Base-by-base conservation (phyloP, 2,329 filamentous ascomycete species). In the Calonectria pseudoreteaudii region DNA sequence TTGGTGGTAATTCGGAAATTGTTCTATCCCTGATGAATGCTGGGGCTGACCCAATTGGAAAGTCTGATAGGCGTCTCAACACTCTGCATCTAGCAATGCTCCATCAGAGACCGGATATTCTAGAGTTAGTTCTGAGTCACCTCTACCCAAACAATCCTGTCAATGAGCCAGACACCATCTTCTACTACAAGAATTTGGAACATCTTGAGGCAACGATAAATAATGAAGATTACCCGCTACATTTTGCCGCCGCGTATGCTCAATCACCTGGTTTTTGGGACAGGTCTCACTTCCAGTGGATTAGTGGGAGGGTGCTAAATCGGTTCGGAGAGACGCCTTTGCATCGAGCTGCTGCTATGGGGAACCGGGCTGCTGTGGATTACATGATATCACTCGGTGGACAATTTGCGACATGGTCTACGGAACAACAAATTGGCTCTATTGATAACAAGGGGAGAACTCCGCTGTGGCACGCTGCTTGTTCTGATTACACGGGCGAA, bases 1-100 rank as follows among this genome's bases (percentile, higher is more conserved):
- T 74, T 52, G 36, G 66, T 26, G 68, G 71, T 28, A 44, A 72
- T 38, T 49, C 50, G n/a, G 56, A 68, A 34, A 34, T 74, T 52
- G 53, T 74, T 44, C 53, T 41, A 23, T 66, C 71, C n/a, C 20
- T 74, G n/a, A 30, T 74, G 31, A 52, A 60, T 23, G 36, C 65
- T 26, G 36, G 72, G 26, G 18, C 72, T 10, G 44, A 74, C 28
- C 69, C 52, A 18, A 34, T 60, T 28, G 52, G 66, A n/a, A 68
- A 60, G 38, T 58, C 66, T 7, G 52, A 68, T 9, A 49, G 36
- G 16, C 66, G 52, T 28, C 36, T 68, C 20, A 68, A 16, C 3
- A 47, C 52, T 34, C 13, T 68, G 2, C 66, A 68, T 28, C 9
- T 68, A 8, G 36, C 50, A n/a, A 68, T 68, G 66, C 66, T 68